Evolutionary conservation across 108 stramenopile genomes (phyloP), one percentile per base, ranked within the genome.

Genomic region (Skeletonema grethae): DNA sequence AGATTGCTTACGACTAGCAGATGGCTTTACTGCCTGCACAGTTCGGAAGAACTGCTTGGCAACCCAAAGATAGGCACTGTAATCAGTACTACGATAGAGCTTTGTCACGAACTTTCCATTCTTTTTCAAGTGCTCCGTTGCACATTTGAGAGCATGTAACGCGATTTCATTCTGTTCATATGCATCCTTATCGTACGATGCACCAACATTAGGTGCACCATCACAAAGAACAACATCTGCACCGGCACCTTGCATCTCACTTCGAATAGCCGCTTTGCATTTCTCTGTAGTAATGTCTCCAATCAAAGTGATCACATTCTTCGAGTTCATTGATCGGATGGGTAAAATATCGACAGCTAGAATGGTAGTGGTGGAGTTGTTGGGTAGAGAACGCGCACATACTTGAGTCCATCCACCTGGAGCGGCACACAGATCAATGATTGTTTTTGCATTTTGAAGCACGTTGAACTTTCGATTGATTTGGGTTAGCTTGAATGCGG

Each of bases 381-480:
- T 69, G 45, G 88, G 83, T 80, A 93, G 90, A 63, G 83, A 69
- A 39, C 98, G 90, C 5, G 86, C 72, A 30, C 93, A 93, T 9
- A 99, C 96, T 82, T 99, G 99, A 24, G 96, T 91, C 99, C 99
- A 99, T 32, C 99, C 99, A 22, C 99, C 99, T 28, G 99, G 99
- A 22, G 99, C 99, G 16, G 97, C 99, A 82, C 99, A 99, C 13
- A 99, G 86, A 82, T 99, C 99, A 63, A 99, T 82, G 32, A 95
- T 88, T 5, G 95, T 91, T 41, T 85, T 86, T 28, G 97, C 90
- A 56, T 75, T 77, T 32, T 84, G 67, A 34, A 99, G 84, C 29
- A 98, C 74, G 32, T 90, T 84, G 86, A 92, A 97, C 78, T 97
- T 95, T 60, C 97, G 91, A 82, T 99, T 99, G 81, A 99, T 98